Evolutionary conservation across 73 alveolate species (phyloP), one percentile per base, ranked within the genome.

Genomic region (Effrenium voratum): DNA sequence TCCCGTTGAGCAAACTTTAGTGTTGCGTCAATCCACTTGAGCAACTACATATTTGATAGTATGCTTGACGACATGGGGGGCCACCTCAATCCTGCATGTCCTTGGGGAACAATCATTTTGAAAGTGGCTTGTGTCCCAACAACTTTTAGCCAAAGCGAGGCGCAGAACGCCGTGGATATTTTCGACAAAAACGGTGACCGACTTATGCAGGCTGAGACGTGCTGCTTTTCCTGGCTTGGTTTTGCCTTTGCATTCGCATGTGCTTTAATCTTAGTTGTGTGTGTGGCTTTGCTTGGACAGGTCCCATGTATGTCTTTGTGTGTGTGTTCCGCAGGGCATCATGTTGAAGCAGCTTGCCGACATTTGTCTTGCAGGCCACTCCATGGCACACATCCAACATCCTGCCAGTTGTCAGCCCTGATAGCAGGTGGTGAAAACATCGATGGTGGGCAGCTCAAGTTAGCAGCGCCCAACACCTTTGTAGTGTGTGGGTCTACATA

Each of bases 261-360:
- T n/a, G n/a, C n/a, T n/a, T n/a, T n/a, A n/a, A n/a, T n/a, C n/a
- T n/a, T n/a, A n/a, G n/a, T n/a, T n/a, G n/a, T 79, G 13, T 44
- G 90, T 5, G 63, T 8, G 63, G 19, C 63, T 52, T 52, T 8
- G 19, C 8, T 19, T 52, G 63, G 26, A 52, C 63, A 52, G n/a
- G n/a, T 52, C 63, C 63, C 8, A 52, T 24, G 79, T 10, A 32
- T 68, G 43, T 30, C 46, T 2, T 2, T 63, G 16, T 43, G 60
- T 36, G 43, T 32, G 12, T 43, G 43, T 40, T 4, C 36, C 36
- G 36, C 94, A 87, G 96, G 96, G 96, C 73, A 41, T 90, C 96
- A 68, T 86, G 32, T 28, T 90, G 87, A 90, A 90, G 96, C 96
- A 90, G 86, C 96, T 90, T 38, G 96, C 96, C 4, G 96, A 90